Evolutionary conservation across 176 grass and related monocot genomes (phyloP).

Genomic region (Sorghum bicolor): Sorghum_bicolor_NCBIv3 NC_012875.2:55233001-55233500

Average conservation of each 20-base stretch:
- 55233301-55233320: constrained; percentile 28
- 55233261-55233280: not conserved
- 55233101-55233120: too few relatives aligned
- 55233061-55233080: too few relatives aligned
- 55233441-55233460: not conserved
- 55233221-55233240: not conserved
- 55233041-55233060: too few relatives aligned
- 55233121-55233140: too few relatives aligned
- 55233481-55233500: constrained; percentile 12
- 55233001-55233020: too few relatives aligned
- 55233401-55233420: constrained; percentile 24
- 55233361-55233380: not conserved
- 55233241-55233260: not conserved
- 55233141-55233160: too few relatives aligned
- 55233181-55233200: too few relatives aligned
- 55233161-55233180: too few relatives aligned
- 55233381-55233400: not conserved
- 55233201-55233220: not conserved
- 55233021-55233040: too few relatives aligned
- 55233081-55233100: too few relatives aligned
- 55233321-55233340: constrained; percentile 62
- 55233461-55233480: not conserved
- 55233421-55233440: not conserved
- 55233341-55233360: not conserved
- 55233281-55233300: constrained; percentile 1